Percentiles rank a stretch among this genome's conserved stretches.
Evolutionary conservation across 2,329 filamentous ascomycete species (phyloP).

Genomic region (Exophiala sp.): DNA sequence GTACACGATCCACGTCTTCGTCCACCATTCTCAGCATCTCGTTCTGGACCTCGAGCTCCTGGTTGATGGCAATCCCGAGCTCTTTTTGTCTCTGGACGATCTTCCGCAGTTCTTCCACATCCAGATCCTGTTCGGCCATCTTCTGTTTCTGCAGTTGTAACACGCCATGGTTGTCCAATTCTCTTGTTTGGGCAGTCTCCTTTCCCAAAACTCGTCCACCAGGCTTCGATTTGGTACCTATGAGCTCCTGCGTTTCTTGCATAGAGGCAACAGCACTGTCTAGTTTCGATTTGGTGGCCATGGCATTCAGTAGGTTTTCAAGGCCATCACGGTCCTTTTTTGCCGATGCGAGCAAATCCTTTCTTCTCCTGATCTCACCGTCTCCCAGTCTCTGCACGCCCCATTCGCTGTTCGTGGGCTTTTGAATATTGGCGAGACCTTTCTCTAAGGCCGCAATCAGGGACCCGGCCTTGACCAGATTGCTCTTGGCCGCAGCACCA

Average conservation of each 20-base stretch:
- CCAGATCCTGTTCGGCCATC: constrained; percentile 57
- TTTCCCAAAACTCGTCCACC: constrained; percentile 47
- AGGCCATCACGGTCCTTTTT: constrained; percentile 58
- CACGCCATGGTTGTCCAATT: constrained; percentile 59
- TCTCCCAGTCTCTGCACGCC: constrained; percentile 46
- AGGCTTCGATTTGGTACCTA: constrained; percentile 34
- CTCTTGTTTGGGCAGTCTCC: constrained; percentile 57
- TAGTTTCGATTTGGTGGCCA: constrained; percentile 47
- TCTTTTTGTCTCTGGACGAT: constrained; percentile 56
- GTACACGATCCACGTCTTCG: constrained; percentile 50
- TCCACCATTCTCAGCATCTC: constrained; percentile 54
- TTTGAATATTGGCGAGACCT: constrained; percentile 44
- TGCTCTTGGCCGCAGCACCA: constrained; percentile 56
- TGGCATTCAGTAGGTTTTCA: constrained; percentile 54
- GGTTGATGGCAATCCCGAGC: constrained; percentile 57
- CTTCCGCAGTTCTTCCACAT: constrained; percentile 53
- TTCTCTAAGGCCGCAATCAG: constrained; percentile 53
- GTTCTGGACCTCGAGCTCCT: constrained; percentile 57
- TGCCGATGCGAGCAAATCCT: constrained; percentile 53
- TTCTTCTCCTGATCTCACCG: constrained; percentile 54
- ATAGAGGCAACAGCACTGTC: constrained; percentile 44
- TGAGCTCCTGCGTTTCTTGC: constrained; percentile 42
- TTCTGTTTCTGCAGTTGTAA: constrained; percentile 58
- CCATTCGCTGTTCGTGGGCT: constrained; percentile 26
- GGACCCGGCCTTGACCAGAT: constrained; percentile 51